Percentiles rank a stretch among this genome's conserved stretches.
Conservation (phyloP, 768 basidiomycete genomes). For the Trametes gibbosa region DNA sequence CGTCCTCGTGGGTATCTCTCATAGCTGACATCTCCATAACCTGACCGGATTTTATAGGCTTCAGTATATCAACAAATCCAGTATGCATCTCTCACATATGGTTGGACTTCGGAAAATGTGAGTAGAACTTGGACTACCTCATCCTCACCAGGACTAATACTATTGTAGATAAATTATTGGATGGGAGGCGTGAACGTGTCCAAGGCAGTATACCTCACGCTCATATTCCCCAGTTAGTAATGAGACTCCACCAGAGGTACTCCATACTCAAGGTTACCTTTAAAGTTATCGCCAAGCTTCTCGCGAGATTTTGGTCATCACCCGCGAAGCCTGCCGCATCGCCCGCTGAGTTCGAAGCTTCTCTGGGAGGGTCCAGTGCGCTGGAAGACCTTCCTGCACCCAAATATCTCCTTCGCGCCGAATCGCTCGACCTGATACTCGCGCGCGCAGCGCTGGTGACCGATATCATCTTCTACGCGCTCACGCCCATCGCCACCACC, state of each 20-base stretch:
- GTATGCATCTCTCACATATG: slow-evolving; percentile 58
- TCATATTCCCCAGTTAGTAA: slow-evolving; percentile 61
- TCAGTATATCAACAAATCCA: slow-evolving; percentile 56
- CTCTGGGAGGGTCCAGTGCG: neutral
- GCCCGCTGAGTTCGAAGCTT: slow-evolving; percentile 1
- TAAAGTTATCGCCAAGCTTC: slow-evolving; percentile 54
- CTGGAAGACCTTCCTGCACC: slow-evolving; percentile 34
- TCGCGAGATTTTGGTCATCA: slow-evolving; percentile 28
- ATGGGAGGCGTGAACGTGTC: slow-evolving; percentile 37
- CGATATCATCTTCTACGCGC: slow-evolving; percentile 50
- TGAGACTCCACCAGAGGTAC: neutral
- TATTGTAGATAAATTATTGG: slow-evolving; percentile 63
- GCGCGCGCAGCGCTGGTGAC: slow-evolving; percentile 60
- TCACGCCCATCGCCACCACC: slow-evolving; percentile 42
- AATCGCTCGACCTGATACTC: slow-evolving; percentile 61
- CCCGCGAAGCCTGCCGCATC: neutral
- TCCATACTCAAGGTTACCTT: neutral
- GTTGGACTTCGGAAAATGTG: slow-evolving; percentile 67
- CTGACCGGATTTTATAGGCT: slow-evolving; percentile 39
- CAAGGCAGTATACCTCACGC: slow-evolving; percentile 53
- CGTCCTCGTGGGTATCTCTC: slow-evolving; percentile 42
- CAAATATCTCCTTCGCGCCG: slow-evolving; percentile 7
- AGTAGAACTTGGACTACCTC: slow-evolving; percentile 15
- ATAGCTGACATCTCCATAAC: neutral
- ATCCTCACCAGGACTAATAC: neutral